Conservation (phyloP, 129 eudicot species). For the Saposhnikovia divaricata region DNA sequence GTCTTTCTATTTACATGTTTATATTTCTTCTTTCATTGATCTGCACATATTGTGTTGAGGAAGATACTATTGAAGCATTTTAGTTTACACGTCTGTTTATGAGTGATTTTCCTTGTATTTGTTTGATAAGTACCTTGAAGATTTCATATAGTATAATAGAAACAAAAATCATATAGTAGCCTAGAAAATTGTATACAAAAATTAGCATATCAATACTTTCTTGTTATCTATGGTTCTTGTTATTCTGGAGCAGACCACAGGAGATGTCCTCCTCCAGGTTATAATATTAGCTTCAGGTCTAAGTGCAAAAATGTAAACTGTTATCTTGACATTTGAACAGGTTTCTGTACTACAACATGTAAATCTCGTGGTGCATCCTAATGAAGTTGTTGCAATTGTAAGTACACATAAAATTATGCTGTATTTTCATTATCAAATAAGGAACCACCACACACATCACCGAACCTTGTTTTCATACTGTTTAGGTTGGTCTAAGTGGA, state of each 20-base stretch:
- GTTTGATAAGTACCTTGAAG: background rate
- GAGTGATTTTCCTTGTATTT: background rate
- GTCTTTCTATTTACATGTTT: background rate
- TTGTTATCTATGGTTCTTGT: background rate
- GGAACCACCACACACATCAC: slow-evolving; percentile 13
- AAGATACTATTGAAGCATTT: no score
- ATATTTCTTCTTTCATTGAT: background rate
- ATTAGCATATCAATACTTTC: background rate
- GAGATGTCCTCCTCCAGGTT: background rate
- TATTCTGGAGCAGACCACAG: background rate
- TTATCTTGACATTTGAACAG: slow-evolving; percentile 37
- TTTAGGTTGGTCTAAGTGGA: slow-evolving; percentile 99
- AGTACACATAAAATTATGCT: slow-evolving; percentile 25
- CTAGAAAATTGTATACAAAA: background rate
- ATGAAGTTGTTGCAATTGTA: slow-evolving; percentile 94
- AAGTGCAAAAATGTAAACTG: slow-evolving; percentile 1
- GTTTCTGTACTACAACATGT: slow-evolving; percentile 61
- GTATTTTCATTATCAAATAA: slow-evolving; percentile 7
- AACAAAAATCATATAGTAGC: background rate
- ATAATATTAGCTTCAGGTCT: background rate
- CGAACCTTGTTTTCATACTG: background rate
- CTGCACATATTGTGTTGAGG: no score
- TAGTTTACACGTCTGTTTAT: background rate
- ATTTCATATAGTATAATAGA: background rate
- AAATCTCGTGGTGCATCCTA: slow-evolving; percentile 55